Evolutionary conservation across 768 basidiomycete species (phyloP).

Genomic region (Coprinopsis cinerea): DNA sequence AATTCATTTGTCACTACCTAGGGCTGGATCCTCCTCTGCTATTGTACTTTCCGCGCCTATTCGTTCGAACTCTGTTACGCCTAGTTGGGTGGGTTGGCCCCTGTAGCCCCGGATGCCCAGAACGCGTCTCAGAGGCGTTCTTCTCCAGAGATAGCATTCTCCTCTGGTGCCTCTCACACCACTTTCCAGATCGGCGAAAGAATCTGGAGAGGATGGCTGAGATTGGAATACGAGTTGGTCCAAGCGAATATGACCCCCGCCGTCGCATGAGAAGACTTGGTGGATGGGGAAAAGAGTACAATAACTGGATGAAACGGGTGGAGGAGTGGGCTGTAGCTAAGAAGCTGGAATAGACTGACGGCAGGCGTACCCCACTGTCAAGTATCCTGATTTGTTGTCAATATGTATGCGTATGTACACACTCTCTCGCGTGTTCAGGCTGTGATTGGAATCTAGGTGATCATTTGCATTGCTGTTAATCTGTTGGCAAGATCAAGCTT

Average conservation of each 20-base stretch:
- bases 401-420: no score
- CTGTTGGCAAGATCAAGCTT: no score
- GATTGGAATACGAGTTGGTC: conserved; percentile 29
- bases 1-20: conserved; percentile 18
- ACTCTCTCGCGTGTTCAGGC: no score
- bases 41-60: conserved; percentile 55
- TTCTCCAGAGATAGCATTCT: conserved; percentile 46
- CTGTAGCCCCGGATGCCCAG: conserved; percentile 47
- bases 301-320: conserved; percentile 34
- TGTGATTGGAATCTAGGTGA: background rate
- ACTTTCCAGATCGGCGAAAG: conserved; percentile 25
- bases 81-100: conserved; percentile 26
- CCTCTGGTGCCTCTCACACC: conserved; percentile 44
- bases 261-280: conserved; percentile 44
- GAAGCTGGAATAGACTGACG: background rate
- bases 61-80: conserved; percentile 47
- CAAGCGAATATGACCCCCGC: conserved; percentile 18
- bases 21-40: conserved; percentile 65
- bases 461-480: background rate
- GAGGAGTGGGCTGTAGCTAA: conserved; percentile 20
- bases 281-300: conserved; percentile 42
- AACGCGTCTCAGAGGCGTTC: conserved; percentile 34
- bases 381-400: background rate
- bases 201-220: conserved; percentile 22
- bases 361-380: no score